phyloP scores from a whole-genome alignment of 148 eudicot species.

The Euryodendron excelsum region DNA sequence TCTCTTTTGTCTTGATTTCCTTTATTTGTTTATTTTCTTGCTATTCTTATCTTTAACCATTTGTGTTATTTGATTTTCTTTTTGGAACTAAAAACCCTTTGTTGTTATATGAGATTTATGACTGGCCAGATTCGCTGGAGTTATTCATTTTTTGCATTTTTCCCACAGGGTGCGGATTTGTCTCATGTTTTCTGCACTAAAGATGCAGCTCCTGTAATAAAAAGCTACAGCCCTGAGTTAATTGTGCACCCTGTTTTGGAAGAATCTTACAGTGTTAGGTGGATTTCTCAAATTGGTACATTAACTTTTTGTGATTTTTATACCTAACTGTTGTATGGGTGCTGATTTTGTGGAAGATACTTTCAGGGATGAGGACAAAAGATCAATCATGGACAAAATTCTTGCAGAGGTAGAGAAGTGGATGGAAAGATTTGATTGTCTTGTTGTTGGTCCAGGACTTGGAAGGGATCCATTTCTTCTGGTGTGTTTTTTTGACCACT shows the following conservation, averaged over 20 bases:
- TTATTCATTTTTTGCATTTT: constrained; percentile 1
- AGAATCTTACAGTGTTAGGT: constrained; percentile 92
- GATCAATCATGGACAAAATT: constrained; percentile 46
- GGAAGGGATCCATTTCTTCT: constrained; percentile 97
- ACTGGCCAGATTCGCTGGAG: not conserved
- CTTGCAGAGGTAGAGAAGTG: constrained; percentile 79
- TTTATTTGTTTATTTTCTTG: not conserved
- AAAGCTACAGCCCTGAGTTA: constrained; percentile 91
- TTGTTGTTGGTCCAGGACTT: constrained; percentile 97
- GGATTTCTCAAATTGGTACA: not conserved
- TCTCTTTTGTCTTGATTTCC: not conserved
- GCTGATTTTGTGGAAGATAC: constrained; percentile 8
- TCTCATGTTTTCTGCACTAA: constrained; percentile 94
- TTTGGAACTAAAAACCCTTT: not conserved
- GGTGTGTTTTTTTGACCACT: constrained; percentile 40
- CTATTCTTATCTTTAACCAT: not conserved
- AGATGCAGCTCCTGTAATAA: constrained; percentile 96
- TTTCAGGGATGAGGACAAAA: constrained; percentile 74
- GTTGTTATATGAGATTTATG: not conserved
- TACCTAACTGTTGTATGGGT: not conserved
- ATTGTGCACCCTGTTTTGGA: constrained; percentile 95
- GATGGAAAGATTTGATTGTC: constrained; percentile 97
- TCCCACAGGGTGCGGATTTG: constrained; percentile 88
- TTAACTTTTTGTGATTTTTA: not conserved
- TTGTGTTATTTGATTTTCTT: not conserved